Conservation (phyloP, 2,329 filamentous ascomycete species). For the Endocalyx cinctus region DNA sequence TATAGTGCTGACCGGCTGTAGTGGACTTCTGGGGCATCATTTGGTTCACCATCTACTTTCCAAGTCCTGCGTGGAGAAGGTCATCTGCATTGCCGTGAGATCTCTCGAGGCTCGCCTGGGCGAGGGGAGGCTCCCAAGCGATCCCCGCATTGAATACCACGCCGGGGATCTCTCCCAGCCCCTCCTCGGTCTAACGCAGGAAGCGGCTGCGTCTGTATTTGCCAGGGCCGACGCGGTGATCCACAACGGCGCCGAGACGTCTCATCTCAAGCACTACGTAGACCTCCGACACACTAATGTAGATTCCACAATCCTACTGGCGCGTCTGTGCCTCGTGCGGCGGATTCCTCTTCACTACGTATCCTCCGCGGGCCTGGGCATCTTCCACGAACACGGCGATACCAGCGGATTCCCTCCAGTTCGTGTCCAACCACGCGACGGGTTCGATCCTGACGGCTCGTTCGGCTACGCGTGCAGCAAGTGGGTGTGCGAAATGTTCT, state of each 20-base stretch:
- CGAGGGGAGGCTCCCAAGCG: not conserved
- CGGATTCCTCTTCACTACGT: slow-evolving; percentile 27
- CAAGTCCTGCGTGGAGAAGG: not conserved
- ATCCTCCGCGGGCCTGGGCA: slow-evolving; percentile 18
- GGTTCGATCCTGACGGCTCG: slow-evolving; percentile 5
- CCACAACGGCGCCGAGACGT: slow-evolving; percentile 4
- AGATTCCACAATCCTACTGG: slow-evolving; percentile 1
- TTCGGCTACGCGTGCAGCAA: slow-evolving; percentile 28
- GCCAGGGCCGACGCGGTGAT: slow-evolving; percentile 4
- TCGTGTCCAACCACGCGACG: slow-evolving; percentile 3
- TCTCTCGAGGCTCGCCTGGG: not conserved
- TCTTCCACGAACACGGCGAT: slow-evolving; percentile 4
- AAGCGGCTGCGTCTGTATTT: slow-evolving; percentile 1
- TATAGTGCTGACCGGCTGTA: slow-evolving; percentile 6
- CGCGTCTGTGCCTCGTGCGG: slow-evolving; percentile 2
- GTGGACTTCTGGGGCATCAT: slow-evolving; percentile 5
- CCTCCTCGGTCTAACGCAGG: not conserved
- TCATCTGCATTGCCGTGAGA: slow-evolving; percentile 1
- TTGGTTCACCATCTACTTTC: slow-evolving; percentile 1
- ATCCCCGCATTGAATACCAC: slow-evolving; percentile 1
- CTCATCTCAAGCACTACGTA: slow-evolving; percentile 5
- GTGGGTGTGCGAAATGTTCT: slow-evolving; percentile 28
- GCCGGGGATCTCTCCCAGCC: not conserved
- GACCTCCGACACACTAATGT: slow-evolving; percentile 1
- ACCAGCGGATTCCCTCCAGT: not conserved